These are phyloP conservation scores for Annulohypoxylon stygium DNA, from an alignment of 495 filamentous ascomycete genomes.

Conservation along the genomic window DNA sequence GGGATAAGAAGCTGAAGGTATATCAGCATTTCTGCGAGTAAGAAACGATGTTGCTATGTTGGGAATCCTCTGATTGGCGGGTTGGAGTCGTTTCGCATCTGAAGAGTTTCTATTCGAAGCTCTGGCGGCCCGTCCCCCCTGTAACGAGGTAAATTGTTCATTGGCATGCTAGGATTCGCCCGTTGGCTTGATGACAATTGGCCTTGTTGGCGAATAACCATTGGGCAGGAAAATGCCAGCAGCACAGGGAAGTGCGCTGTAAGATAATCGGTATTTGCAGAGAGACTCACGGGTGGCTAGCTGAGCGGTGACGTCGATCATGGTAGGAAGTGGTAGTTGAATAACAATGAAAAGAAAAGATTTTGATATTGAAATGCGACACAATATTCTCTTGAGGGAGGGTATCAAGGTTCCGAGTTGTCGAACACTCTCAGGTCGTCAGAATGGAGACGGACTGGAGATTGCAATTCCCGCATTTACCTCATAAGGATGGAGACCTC, in stretches of 20 bases:
- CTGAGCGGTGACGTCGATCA: constrained; percentile 12
- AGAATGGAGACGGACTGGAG: constrained; percentile 8
- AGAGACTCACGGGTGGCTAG: constrained; percentile 9
- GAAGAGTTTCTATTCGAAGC: constrained; percentile 43
- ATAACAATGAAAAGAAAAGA: constrained; percentile 1
- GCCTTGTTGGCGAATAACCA: constrained; percentile 34
- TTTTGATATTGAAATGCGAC: constrained; percentile 26
- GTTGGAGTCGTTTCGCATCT: constrained; percentile 30
- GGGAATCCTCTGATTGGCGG: constrained; percentile 43
- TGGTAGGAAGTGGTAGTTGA: background rate
- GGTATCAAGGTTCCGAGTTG: background rate
- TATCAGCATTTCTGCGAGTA: constrained; percentile 40
- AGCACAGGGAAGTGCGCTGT: constrained; percentile 9
- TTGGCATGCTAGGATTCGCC: constrained; percentile 24
- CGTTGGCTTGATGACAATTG: constrained; percentile 28
- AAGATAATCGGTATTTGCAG: background rate
- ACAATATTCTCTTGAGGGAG: constrained; percentile 19
- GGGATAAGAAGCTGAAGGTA: constrained; percentile 44
- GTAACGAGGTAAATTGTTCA: constrained; percentile 26
- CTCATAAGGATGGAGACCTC: background rate
- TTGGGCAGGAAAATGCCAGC: constrained; percentile 33
- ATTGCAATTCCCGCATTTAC: constrained; percentile 36
- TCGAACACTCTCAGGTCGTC: constrained; percentile 12
- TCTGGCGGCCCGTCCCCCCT: constrained; percentile 40
- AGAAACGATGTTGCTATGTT: constrained; percentile 41